Percentiles rank a stretch among this genome's conserved stretches.
Conservation (phyloP, 1,284 basidiomycete genomes). For the Irpex sp. region DNA sequence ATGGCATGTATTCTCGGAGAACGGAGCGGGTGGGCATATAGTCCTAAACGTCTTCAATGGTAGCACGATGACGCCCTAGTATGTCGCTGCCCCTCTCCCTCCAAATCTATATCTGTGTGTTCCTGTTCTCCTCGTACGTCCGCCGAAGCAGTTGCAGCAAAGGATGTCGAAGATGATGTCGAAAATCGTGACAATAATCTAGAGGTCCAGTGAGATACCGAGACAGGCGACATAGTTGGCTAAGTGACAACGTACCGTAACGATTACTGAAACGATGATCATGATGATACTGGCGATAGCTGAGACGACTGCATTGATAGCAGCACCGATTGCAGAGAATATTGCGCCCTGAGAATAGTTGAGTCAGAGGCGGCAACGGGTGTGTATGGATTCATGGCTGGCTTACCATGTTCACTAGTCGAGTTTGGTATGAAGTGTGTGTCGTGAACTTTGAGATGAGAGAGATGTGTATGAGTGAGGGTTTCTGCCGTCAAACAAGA, state of each 20-base stretch:
- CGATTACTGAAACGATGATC: conserved; percentile 54
- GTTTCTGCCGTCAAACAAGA: background rate
- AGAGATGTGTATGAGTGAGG: background rate
- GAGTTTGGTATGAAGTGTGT: background rate
- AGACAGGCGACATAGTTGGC: too few species aligned
- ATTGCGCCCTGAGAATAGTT: conserved; percentile 40
- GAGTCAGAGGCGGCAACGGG: background rate
- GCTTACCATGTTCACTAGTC: background rate
- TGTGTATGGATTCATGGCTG: background rate
- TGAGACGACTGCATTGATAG: conserved; percentile 52
- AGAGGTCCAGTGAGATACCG: background rate
- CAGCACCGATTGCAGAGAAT: conserved; percentile 54
- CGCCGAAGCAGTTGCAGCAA: conserved; percentile 47
- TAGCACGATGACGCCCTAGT: background rate
- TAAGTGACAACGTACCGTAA: conserved; percentile 35
- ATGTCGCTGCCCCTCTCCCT: conserved; percentile 12
- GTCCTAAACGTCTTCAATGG: too few species aligned
- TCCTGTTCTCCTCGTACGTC: conserved; percentile 17
- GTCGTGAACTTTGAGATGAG: background rate
- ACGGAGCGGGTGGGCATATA: too few species aligned
- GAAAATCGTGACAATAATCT: conserved; percentile 59
- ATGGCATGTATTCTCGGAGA: too few species aligned
- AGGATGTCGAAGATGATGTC: conserved; percentile 54
- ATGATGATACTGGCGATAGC: conserved; percentile 53
- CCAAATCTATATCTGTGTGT: conserved; percentile 16